Evolutionary conservation across 2,329 filamentous ascomycete species (phyloP).

Genomic region (Penicillium sp.): DNA sequence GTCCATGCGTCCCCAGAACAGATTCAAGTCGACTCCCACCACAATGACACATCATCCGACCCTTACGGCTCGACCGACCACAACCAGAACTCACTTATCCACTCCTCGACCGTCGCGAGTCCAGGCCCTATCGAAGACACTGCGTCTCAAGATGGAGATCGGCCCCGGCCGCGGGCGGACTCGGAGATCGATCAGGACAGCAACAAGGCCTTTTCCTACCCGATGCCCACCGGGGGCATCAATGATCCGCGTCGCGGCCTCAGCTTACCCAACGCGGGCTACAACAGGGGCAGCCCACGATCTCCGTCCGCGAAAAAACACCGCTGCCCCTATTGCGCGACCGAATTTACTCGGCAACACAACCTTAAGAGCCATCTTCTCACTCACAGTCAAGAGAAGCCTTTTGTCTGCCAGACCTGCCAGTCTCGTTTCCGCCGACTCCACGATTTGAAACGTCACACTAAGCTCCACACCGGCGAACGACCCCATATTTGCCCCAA

Average conservation of each 20-base stretch:
- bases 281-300: slow-evolving; percentile 57
- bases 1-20: slow-evolving; percentile 49
- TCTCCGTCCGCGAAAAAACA: slow-evolving; percentile 84
- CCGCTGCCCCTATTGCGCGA: slow-evolving; percentile 93
- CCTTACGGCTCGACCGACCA: slow-evolving; percentile 53
- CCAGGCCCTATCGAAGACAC: slow-evolving; percentile 48
- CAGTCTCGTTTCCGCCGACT: slow-evolving; percentile 86
- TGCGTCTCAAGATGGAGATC: slow-evolving; percentile 43
- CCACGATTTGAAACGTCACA: slow-evolving; percentile 93
- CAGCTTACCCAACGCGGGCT: slow-evolving; percentile 57
- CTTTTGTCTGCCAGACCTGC: slow-evolving; percentile 91
- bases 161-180: slow-evolving; percentile 36
- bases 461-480: slow-evolving; percentile 94
- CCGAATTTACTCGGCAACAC: slow-evolving; percentile 94
- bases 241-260: slow-evolving; percentile 57
- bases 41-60: slow-evolving; percentile 43
- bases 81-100: slow-evolving; percentile 50
- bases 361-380: slow-evolving; percentile 96
- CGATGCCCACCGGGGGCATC: slow-evolving; percentile 53
- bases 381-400: slow-evolving; percentile 97
- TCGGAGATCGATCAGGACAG: slow-evolving; percentile 40
- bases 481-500: slow-evolving; percentile 92
- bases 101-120: slow-evolving; percentile 49
- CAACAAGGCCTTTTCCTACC: slow-evolving; percentile 63
- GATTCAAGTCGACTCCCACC: slow-evolving; percentile 49